Conservation (phyloP, 78 protist genomes). For the Isochrysis galbana region DNA sequence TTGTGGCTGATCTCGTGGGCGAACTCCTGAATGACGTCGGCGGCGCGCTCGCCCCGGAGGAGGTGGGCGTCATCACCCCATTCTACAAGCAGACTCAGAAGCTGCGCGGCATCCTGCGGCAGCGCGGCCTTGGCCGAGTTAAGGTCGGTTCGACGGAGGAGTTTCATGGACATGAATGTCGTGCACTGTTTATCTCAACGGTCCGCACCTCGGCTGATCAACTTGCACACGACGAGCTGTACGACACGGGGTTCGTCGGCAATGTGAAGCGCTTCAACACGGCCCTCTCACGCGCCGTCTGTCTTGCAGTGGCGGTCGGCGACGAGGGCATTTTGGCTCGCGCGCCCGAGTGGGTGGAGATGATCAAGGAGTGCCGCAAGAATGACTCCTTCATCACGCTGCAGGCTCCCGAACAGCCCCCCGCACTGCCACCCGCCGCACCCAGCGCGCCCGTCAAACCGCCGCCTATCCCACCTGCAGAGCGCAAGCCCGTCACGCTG, state of each 20-base stretch:
- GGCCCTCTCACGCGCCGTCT: conserved; percentile 33
- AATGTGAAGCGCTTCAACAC: conserved; percentile 37
- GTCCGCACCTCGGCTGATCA: conserved; percentile 29
- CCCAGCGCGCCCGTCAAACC: too few species aligned
- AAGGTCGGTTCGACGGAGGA: conserved; percentile 38
- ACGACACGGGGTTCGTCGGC: neutral
- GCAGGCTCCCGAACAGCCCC: too few species aligned
- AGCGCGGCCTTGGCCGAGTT: neutral
- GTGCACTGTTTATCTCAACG: conserved; percentile 46
- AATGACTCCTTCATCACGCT: too few species aligned
- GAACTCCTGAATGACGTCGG: neutral
- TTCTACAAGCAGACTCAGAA: conserved; percentile 36
- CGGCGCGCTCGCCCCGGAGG: neutral
- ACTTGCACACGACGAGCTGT: neutral
- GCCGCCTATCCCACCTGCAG: too few species aligned
- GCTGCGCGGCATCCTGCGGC: neutral
- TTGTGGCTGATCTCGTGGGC: neutral
- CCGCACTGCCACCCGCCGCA: too few species aligned
- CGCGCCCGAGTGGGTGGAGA: neutral
- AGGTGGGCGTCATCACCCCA: conserved; percentile 45
- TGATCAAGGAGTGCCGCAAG: too few species aligned
- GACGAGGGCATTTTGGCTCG: neutral
- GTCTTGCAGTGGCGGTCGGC: conserved; percentile 47
- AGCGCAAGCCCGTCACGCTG: too few species aligned
- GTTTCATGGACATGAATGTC: conserved; percentile 56